Conservation (phyloP, 441 rosid genomes). For the Isatis lusitanica region DNA sequence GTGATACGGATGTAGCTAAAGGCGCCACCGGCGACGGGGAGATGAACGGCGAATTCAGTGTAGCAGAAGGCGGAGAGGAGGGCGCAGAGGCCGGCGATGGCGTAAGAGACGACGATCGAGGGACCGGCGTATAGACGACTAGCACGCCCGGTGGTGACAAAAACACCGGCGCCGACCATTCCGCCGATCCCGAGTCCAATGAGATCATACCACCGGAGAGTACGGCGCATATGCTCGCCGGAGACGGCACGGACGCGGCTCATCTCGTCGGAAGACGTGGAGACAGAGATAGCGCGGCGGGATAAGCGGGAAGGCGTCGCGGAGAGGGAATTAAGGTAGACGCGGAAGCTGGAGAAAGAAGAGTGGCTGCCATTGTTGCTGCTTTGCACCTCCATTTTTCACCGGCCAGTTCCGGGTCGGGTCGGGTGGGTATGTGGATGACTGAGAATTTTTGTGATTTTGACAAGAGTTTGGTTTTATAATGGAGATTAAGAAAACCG, state of each 20-base stretch:
- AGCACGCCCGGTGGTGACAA: slow-evolving; percentile 78
- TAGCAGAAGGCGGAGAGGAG: slow-evolving; percentile 93
- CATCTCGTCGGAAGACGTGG: slow-evolving; percentile 72
- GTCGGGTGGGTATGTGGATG: slow-evolving; percentile 5
- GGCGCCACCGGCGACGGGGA: slow-evolving; percentile 97
- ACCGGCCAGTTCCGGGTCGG: slow-evolving; percentile 15
- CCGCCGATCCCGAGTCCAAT: slow-evolving; percentile 91
- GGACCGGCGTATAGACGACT: slow-evolving; percentile 68
- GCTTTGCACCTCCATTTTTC: slow-evolving; percentile 25
- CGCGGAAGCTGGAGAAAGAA: slow-evolving; percentile 59
- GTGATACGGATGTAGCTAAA: slow-evolving; percentile 89
- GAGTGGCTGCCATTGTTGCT: slow-evolving; percentile 47
- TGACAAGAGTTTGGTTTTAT: slow-evolving; percentile 17
- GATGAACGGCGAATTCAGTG: slow-evolving; percentile 93
- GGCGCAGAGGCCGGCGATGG: slow-evolving; percentile 91
- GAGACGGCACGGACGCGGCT: slow-evolving; percentile 54
- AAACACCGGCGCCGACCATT: slow-evolving; percentile 96
- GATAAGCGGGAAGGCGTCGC: slow-evolving; percentile 64
- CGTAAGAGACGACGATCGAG: slow-evolving; percentile 72
- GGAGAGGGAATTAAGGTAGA: slow-evolving; percentile 64
- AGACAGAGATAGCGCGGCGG: slow-evolving; percentile 67
- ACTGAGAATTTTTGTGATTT: slow-evolving; percentile 22
- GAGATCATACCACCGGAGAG: slow-evolving; percentile 83
- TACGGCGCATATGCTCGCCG: slow-evolving; percentile 64
- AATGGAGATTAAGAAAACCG: not conserved